Percentiles rank a stretch among this genome's conserved stretches.
phyloP scores from a whole-genome alignment of 331 rosid genomes.

The Ulmus americana region DNA sequence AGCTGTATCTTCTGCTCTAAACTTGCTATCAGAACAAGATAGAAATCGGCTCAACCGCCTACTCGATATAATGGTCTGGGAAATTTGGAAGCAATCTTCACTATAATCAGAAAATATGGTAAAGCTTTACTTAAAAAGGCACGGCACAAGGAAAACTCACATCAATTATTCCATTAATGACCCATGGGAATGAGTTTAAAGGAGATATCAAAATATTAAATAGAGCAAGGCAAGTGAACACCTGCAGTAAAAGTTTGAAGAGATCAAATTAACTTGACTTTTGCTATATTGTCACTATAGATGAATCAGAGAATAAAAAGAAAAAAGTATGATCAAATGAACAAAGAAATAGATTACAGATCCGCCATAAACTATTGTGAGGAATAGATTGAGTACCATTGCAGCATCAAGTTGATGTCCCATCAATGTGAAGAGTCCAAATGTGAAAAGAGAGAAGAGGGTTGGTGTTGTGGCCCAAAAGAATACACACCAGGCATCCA shows the following conservation, averaged over 20 bases:
- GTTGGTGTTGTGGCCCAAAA: slow-evolving; percentile 98
- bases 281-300: background rate
- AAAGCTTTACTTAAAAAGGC: slow-evolving; percentile 9
- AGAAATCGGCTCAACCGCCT: slow-evolving; percentile 75
- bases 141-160: slow-evolving; percentile 44
- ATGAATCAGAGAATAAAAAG: background rate
- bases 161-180: slow-evolving; percentile 92
- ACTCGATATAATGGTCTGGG: slow-evolving; percentile 70
- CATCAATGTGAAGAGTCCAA: slow-evolving; percentile 78
- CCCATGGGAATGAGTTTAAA: slow-evolving; percentile 96
- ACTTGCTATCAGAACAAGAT: slow-evolving; percentile 54
- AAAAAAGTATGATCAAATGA: background rate
- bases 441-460: slow-evolving; percentile 84
- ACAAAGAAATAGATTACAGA: background rate
- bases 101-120: background rate
- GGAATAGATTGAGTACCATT: slow-evolving; percentile 46
- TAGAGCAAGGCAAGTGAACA: slow-evolving; percentile 94
- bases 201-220: slow-evolving; percentile 87
- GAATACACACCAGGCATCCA: slow-evolving; percentile 99
- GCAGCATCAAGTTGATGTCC: slow-evolving; percentile 97
- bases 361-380: slow-evolving; percentile 12
- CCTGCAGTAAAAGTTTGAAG: slow-evolving; percentile 48
- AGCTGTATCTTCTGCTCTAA: slow-evolving; percentile 29
- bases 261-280: slow-evolving; percentile 26
- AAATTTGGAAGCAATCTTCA: background rate